These are phyloP conservation scores for Fomitopsis serialis DNA, from an alignment of 768 basidiomycete species.

Conservation along the genomic window DNA sequence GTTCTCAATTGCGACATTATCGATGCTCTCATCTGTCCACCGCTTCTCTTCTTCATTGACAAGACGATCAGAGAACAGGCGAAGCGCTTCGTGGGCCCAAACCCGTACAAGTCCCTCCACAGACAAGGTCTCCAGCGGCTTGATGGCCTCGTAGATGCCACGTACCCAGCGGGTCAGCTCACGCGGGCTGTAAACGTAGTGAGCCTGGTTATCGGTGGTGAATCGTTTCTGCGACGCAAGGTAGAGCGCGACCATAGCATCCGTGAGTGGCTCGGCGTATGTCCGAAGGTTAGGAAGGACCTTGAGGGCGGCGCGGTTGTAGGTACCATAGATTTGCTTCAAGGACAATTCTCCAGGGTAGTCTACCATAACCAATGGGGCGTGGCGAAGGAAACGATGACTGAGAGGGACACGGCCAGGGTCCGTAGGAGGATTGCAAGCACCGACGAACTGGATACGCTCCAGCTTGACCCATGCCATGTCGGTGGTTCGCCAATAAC, in stretches of 20 bases:
- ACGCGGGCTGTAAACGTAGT: constrained; percentile 98
- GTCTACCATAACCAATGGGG: constrained; percentile 97
- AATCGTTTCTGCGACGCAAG: constrained; percentile 90
- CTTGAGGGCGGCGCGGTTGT: constrained; percentile 93
- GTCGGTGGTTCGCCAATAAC: constrained; percentile 92
- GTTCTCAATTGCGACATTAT: constrained; percentile 74
- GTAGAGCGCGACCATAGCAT: constrained; percentile 97
- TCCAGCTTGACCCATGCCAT: constrained; percentile 97
- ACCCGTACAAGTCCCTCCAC: constrained; percentile 94
- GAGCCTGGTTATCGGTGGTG: constrained; percentile 95
- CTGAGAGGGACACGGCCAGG: constrained; percentile 98
- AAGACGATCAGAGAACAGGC: constrained; percentile 96
- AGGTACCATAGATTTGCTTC: constrained; percentile 98
- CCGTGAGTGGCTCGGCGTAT: constrained; percentile 90
- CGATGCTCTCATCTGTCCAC: constrained; percentile 95
- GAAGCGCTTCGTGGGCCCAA: constrained; percentile 97
- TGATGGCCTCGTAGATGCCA: constrained; percentile 95
- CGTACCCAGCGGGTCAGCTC: constrained; percentile 97
- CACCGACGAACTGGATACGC: constrained; percentile 99
- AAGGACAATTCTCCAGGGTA: constrained; percentile 96
- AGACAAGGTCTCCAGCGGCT: constrained; percentile 87
- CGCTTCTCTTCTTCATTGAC: constrained; percentile 87
- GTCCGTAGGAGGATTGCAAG: constrained; percentile 98
- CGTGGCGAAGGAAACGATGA: constrained; percentile 96
- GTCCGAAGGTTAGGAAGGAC: constrained; percentile 90